Evolutionary conservation across 176 grass and related monocot genomes (phyloP), one percentile per base, ranked within the genome.

Genomic region (Chloris gayana): DNA sequence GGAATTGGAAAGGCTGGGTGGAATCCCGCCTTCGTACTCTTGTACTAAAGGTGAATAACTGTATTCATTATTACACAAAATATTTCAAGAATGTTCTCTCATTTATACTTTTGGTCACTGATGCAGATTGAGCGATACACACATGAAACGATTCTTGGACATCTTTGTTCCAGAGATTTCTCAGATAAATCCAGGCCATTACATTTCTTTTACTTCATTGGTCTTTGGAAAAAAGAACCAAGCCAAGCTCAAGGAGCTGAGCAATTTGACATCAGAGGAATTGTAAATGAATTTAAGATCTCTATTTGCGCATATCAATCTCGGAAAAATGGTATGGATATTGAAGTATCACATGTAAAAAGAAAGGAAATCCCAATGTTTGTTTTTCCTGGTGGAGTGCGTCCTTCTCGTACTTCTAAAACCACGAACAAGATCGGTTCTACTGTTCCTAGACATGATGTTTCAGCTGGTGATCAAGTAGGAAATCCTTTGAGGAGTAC

Each of bases 1-100:
- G 94, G 42, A 91, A 94, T 70, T 97, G 94, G 94, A 93, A 97
- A 79, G 94, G 91, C n/a, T 97, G 94, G 94, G 91, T 97, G 37
- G 89, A 97, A 81, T 94, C 94, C 58, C 87, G 89, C 22, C 91
- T 97, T 77, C 91, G 94, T 32, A 94, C 87, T 11, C 91, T 97
- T 62, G 93, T 88, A 63, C 80, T 97, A 31, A 94, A 94, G 94
- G 94, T 97, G 42, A 89, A 67, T 63, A 44, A 30, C 45, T n/a
- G 25, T 37, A 78, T 78, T 51, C 24, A 22, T 26, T 14, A 37
- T 2, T 37, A 37, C 35, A 6, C 60, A 87, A 78, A 84, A 19
- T 42, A 37, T 70, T 61, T 63, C 39, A 73, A n/a, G n/a, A 73
- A 82, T 49, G 35, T 47, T 86, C 42, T 57, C 42, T 84, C 57